Evolutionary conservation across 2,329 filamentous ascomycete genomes (phyloP).

Genomic region (Ascocoryne sarcoides): DNA sequence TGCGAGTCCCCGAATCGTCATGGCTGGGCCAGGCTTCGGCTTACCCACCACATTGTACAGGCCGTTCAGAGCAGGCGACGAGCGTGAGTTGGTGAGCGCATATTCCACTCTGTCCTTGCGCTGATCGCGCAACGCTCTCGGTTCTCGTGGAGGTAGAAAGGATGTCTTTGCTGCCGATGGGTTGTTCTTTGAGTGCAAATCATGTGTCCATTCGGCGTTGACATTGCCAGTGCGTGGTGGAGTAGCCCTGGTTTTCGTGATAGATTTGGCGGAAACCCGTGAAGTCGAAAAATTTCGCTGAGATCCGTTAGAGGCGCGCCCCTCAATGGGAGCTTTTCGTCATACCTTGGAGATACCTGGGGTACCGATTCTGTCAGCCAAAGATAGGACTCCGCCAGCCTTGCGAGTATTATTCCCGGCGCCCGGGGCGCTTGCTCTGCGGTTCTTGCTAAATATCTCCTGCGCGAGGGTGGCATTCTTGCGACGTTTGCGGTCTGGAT

Average conservation of each 20-base stretch:
- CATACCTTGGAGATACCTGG: constrained; percentile 59
- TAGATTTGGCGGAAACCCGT: no score
- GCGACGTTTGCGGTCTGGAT: constrained; percentile 51
- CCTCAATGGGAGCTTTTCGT: neutral
- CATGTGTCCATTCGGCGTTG: constrained; percentile 63
- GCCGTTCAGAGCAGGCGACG: constrained; percentile 26
- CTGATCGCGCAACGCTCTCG: constrained; percentile 17
- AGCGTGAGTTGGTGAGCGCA: constrained; percentile 22
- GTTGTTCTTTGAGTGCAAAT: constrained; percentile 47
- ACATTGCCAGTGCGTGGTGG: constrained; percentile 43
- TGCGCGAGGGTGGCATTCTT: constrained; percentile 64
- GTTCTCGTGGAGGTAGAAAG: constrained; percentile 30
- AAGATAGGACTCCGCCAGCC: constrained; percentile 39
- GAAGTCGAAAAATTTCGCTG: constrained; percentile 14
- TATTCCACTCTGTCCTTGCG: constrained; percentile 23
- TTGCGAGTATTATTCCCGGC: constrained; percentile 35
- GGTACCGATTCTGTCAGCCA: constrained; percentile 54
- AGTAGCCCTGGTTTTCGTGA: constrained; percentile 7
- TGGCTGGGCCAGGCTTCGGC: constrained; percentile 36
- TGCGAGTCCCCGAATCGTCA: constrained; percentile 65
- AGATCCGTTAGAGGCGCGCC: constrained; percentile 8
- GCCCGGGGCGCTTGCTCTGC: constrained; percentile 49
- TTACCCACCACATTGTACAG: constrained; percentile 29
- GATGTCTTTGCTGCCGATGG: constrained; percentile 33
- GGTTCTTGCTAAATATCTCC: constrained; percentile 56